phyloP scores from a whole-genome alignment of 176 grass and related monocot species.

The Eremochloa ophiuroides region DNA sequence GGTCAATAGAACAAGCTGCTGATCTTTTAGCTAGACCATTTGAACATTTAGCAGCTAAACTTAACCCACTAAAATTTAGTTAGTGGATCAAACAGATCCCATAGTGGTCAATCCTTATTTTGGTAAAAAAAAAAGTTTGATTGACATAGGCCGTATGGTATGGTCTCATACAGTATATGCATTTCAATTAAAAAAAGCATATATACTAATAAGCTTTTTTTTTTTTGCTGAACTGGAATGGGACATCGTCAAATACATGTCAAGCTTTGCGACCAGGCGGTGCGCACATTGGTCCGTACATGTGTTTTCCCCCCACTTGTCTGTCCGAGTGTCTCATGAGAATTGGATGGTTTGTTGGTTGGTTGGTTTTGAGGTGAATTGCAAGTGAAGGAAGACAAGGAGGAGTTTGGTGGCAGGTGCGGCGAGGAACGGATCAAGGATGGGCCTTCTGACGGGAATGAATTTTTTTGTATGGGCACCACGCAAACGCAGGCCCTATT shows the following conservation, averaged over 20 bases:
- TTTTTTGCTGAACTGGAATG: neutral
- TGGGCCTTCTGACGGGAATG: neutral
- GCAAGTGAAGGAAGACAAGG: neutral
- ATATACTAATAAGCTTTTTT: too few species aligned
- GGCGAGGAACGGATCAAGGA: neutral
- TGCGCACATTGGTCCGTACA: neutral
- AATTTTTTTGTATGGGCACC: neutral
- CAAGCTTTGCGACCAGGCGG: too few species aligned
- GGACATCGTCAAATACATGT: neutral
- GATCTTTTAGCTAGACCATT: too few species aligned
- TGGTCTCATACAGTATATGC: neutral
- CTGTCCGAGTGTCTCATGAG: too few species aligned
- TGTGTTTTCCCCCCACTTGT: too few species aligned
- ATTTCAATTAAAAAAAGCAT: too few species aligned
- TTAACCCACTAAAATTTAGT: too few species aligned
- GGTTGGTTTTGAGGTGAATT: neutral
- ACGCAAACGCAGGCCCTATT: neutral
- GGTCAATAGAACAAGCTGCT: too few species aligned
- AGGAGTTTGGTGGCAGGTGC: neutral
- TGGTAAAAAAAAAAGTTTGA: neutral
- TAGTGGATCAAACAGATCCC: too few species aligned
- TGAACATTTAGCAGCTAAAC: too few species aligned
- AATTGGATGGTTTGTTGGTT: neutral
- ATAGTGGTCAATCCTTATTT: too few species aligned
- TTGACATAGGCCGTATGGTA: neutral